Conservation (phyloP, 2,329 filamentous ascomycete genomes). For the Penicillium nordicum region DNA sequence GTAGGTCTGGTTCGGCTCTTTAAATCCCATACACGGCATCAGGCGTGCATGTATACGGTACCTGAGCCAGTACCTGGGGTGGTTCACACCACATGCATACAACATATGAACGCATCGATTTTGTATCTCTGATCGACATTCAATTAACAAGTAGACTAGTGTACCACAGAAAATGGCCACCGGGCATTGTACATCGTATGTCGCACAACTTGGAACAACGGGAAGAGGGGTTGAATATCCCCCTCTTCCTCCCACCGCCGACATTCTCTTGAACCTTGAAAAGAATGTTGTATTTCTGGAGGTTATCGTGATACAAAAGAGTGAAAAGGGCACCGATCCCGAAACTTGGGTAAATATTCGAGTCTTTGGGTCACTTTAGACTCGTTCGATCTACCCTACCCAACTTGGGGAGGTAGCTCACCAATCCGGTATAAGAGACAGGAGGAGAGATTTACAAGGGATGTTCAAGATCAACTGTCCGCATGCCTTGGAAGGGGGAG, state of each 20-base stretch:
- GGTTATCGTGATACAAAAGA: not conserved
- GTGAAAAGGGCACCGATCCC: not conserved
- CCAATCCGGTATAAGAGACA: not conserved
- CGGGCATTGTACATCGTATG: not conserved
- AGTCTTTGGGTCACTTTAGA: not conserved
- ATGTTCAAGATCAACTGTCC: slow-evolving; percentile 1
- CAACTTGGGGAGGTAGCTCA: not conserved
- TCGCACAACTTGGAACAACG: not conserved
- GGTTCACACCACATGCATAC: not conserved
- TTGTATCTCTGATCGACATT: slow-evolving; percentile 2
- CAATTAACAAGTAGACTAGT: not conserved
- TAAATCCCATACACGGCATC: not conserved
- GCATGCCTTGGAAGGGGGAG: slow-evolving; percentile 19
- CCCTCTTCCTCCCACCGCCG: not conserved
- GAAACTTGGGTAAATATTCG: not conserved
- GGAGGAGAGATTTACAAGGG: slow-evolving; percentile 1
- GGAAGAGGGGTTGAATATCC: not conserved
- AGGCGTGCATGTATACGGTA: not conserved
- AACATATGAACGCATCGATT: not conserved
- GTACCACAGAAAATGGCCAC: not conserved
- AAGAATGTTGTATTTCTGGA: not conserved
- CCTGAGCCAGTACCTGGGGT: not conserved
- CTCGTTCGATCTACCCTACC: not conserved
- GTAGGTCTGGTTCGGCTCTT: not conserved
- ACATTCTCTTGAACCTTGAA: not conserved